Evolutionary conservation across 208 protist species (phyloP), one percentile per base, ranked within the genome.

Genomic region (Acanthamoeba rhysodes): DNA sequence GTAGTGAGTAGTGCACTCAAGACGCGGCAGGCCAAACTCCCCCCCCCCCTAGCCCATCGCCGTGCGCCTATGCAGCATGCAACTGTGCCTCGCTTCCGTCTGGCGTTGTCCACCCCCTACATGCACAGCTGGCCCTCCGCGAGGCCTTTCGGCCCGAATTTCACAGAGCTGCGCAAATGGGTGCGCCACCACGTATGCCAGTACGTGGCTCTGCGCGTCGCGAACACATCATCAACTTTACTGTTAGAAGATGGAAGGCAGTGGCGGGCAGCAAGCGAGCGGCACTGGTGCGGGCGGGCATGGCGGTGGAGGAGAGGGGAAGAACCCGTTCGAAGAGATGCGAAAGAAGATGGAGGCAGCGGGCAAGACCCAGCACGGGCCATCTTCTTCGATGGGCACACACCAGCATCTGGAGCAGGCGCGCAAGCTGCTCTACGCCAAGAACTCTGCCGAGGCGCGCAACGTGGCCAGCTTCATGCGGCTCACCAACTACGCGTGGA

Each of bases 391-490:
- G 14, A 27, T 18, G 16, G 24, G 80, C 50, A 27, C 14, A 0
- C 8, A 14, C 0, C 29, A 48, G 3, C 55, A 93, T 32, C 18
- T 93, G 24, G 87, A 93, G 22, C 27, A n/a, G 7, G 87, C 87
- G 1, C 32, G 62, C 20, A 68, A 57, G 45, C 59, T 93, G 87
- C 41, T 93, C 59, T 93, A 76, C 45, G 87, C 87, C n/a, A 45
- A n/a, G 22, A 93, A 93, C 87, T 29, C 59, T 18, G 55, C 57
- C 9, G 87, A 93, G 27, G 87, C 87, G n/a, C 57, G 66, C 57
- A 93, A 93, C 62, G 87, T 93, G 34, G 87, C 87, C 6, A 93
- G 87, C 87, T 93, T 93, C 37, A 53, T 93, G 62, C 57, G 87
- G 6, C 41, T 93, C 41, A 93, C 87, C 41, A 70, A 93, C 64